These are phyloP conservation scores for Ophiostoma sp. DNA, from an alignment of 2,329 filamentous ascomycete genomes.

Conservation along the genomic window DNA sequence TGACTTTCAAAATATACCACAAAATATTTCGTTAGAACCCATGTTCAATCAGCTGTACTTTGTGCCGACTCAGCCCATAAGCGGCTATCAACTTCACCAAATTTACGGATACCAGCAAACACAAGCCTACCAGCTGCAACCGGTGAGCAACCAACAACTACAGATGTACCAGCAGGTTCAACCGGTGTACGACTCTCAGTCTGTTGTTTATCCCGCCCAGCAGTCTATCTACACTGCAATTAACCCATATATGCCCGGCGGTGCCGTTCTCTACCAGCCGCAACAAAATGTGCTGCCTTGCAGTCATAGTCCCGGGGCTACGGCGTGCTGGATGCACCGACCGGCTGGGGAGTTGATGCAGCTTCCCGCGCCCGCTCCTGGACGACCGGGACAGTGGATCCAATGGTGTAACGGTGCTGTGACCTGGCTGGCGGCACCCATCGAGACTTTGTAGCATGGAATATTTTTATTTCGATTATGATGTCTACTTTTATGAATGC, in stretches of 20 bases:
- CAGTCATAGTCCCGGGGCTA: background rate
- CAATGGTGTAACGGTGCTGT: slow-evolving; percentile 21
- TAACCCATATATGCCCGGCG: background rate
- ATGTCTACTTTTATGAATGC: background rate
- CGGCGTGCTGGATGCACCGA: slow-evolving; percentile 29
- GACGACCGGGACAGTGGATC: slow-evolving; percentile 26
- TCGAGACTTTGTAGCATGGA: background rate
- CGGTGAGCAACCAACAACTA: background rate
- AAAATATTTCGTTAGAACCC: background rate
- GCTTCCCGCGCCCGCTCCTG: slow-evolving; percentile 19
- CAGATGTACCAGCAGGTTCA: background rate
- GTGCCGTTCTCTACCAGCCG: background rate
- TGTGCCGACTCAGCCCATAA: background rate
- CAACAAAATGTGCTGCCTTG: background rate
- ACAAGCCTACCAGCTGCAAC: background rate
- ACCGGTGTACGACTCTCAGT: background rate
- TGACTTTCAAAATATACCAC: background rate
- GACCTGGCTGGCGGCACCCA: slow-evolving; percentile 14
- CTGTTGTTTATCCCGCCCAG: slow-evolving; percentile 3
- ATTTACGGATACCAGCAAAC: background rate
- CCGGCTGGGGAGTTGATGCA: slow-evolving; percentile 12
- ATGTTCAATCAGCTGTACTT: background rate
- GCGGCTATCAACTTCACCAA: background rate
- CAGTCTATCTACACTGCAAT: background rate
- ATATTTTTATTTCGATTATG: background rate